Evolutionary conservation across 139 green algal genomes (phyloP), one percentile per base, ranked within the genome.

Genomic region (Tetraselmis striata): DNA sequence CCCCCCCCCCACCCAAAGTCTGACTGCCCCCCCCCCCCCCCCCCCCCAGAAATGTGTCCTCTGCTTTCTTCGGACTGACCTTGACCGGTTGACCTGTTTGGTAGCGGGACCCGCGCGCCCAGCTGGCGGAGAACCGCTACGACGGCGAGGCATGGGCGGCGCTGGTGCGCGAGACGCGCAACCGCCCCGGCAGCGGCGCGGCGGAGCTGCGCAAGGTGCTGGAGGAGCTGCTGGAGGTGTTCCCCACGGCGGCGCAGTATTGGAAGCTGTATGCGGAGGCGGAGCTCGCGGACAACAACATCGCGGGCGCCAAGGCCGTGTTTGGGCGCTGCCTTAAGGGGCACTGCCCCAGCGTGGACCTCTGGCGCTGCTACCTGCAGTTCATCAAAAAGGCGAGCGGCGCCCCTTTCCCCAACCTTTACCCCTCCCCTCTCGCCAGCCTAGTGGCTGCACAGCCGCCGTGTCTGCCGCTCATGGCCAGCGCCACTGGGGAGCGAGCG

Each of bases 251-350:
- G 75, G 87, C 87, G 23, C 30, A 81, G 22, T 89, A 92, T 32
- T 95, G 92, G 92, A 87, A 89, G 31, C 80, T 83, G 67, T 95
- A 93, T 86, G 90, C 85, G 18, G 89, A 95, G 29, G 79, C 87
- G n/a, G 84, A 92, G 31, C 90, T 94, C 58, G 76, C 77, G 27
- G 83, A 76, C 0, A 80, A 77, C 74, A 85, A 89, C 23, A 59
- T 84, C 5, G 81, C 79, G 30, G 80, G 59, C 26, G 89, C 91
- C 11, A 95, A 95, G 80, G 58, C 29, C 26, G 83, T 98, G 18
- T 98, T 98, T 81, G 89, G 89, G 59, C 90, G 92, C 76, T 97
- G 94, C 85, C 87, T 98, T 32, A 89, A 98, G 29, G 45, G 45
- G 45, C 79, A 78, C 31, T 95, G 91, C 81, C 93, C 86, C 11